Evolutionary conservation across 495 filamentous ascomycete genomes (phyloP).

Genomic region (Zalerion maritima): DNA sequence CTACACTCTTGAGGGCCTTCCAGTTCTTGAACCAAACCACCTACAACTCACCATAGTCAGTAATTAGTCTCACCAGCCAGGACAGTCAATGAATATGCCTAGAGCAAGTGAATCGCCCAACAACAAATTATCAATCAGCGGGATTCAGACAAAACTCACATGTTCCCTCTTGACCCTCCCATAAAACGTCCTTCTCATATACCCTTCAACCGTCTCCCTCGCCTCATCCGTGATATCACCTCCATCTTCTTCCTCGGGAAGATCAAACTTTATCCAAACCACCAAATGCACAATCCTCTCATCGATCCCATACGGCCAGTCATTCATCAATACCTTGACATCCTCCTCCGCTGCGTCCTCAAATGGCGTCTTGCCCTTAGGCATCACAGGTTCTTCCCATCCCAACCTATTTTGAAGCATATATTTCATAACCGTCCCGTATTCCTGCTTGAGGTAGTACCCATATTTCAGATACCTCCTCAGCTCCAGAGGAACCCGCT

Average conservation of each 20-base stretch:
- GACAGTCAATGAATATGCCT: no score
- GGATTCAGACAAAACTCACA: no score
- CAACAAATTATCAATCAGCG: no score
- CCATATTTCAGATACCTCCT: constrained; percentile 56
- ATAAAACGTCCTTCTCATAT: constrained; percentile 48
- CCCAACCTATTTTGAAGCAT: constrained; percentile 48
- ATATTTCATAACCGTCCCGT: constrained; percentile 63
- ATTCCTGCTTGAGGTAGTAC: constrained; percentile 41
- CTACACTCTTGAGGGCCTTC: constrained; percentile 62
- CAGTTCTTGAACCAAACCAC: constrained; percentile 95
- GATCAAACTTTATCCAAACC: constrained; percentile 76
- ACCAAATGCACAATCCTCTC: constrained; percentile 63
- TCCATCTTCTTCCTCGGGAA: constrained; percentile 47
- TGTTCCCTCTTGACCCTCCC: constrained; percentile 21
- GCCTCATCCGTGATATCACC: constrained; percentile 50
- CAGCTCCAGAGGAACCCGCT: constrained; percentile 57
- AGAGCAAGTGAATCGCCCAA: no score
- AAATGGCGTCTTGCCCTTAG: constrained; percentile 22
- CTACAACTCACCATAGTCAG: no score
- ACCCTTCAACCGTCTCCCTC: constrained; percentile 49
- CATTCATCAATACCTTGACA: constrained; percentile 64
- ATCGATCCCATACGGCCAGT: constrained; percentile 84
- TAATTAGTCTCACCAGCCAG: no score
- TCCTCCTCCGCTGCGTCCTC: constrained; percentile 39
- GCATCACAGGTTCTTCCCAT: constrained; percentile 36